Percentiles rank a stretch among this genome's conserved stretches.
These are phyloP conservation scores for Colletotrichum camelliae DNA, from an alignment of 2,329 filamentous ascomycete genomes.

Conservation along the genomic window DNA sequence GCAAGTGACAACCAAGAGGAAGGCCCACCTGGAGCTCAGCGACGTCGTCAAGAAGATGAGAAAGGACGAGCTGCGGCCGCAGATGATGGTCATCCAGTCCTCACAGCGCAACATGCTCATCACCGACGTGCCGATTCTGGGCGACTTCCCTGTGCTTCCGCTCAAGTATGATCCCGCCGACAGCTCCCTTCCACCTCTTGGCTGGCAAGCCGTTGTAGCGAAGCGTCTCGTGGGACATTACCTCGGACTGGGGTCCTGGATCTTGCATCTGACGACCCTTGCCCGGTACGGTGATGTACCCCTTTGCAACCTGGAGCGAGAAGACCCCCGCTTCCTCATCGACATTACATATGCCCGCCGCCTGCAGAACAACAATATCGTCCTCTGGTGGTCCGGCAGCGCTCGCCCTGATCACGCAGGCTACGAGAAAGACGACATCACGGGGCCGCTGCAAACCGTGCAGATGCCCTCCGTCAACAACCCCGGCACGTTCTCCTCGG, in stretches of 20 bases:
- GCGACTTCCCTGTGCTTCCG: slow-evolving; percentile 82
- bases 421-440: slow-evolving; percentile 90
- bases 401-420: slow-evolving; percentile 93
- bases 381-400: slow-evolving; percentile 94
- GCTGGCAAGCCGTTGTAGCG: slow-evolving; percentile 91
- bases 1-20: slow-evolving; percentile 87
- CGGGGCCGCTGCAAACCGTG: slow-evolving; percentile 82
- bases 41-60: slow-evolving; percentile 90
- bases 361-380: slow-evolving; percentile 88
- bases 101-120: slow-evolving; percentile 81
- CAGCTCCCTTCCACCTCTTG: slow-evolving; percentile 85
- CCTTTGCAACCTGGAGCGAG: slow-evolving; percentile 91
- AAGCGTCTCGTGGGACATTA: slow-evolving; percentile 89
- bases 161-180: slow-evolving; percentile 85
- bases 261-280: slow-evolving; percentile 85
- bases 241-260: slow-evolving; percentile 90
- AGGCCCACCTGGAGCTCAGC: slow-evolving; percentile 85
- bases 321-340: slow-evolving; percentile 93
- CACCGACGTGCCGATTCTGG: slow-evolving; percentile 83
- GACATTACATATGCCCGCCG: slow-evolving; percentile 93
- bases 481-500: slow-evolving; percentile 90
- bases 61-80: slow-evolving; percentile 80
- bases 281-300: slow-evolving; percentile 93
- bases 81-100: slow-evolving; percentile 89
- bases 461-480: slow-evolving; percentile 94